Conservation (phyloP, 305 asterid genomes). For the Rubia peregrina region DNA sequence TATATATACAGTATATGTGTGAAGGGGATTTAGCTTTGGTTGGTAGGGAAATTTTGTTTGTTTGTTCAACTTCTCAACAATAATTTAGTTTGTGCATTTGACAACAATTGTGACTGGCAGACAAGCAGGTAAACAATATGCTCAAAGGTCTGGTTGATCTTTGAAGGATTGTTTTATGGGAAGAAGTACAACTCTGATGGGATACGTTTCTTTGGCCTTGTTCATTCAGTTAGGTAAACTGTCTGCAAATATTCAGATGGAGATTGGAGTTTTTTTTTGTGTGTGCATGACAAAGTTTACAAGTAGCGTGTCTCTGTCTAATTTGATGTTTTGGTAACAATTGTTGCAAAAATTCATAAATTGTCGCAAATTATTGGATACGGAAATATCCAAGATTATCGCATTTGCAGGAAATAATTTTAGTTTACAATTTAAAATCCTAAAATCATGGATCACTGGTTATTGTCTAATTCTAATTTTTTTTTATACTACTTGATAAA, state of each 20-base stretch:
- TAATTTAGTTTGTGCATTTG: neutral
- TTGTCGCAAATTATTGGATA: too few species aligned
- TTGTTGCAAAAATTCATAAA: too few species aligned
- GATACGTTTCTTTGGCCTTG: neutral
- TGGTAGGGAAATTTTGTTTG: constrained; percentile 16
- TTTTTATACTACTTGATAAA: too few species aligned
- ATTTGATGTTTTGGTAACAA: too few species aligned
- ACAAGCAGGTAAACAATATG: neutral
- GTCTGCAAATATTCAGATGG: neutral
- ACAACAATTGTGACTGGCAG: neutral
- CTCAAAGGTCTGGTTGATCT: neutral
- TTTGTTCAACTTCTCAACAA: constrained; percentile 31
- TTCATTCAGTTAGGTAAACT: constrained; percentile 4
- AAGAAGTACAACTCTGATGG: neutral
- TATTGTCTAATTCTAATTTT: too few species aligned
- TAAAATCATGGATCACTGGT: too few species aligned
- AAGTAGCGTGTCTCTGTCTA: too few species aligned
- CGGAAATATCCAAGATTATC: too few species aligned
- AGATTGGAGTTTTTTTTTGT: neutral
- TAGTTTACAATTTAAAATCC: too few species aligned
- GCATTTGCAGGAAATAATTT: too few species aligned
- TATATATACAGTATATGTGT: constrained; percentile 12
- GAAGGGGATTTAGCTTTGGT: constrained; percentile 13
- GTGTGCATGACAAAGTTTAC: too few species aligned
- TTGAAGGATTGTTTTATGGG: neutral